phyloP scores from a whole-genome alignment of 2,329 filamentous ascomycete genomes.

The Rasamsonia emersonii region DNA sequence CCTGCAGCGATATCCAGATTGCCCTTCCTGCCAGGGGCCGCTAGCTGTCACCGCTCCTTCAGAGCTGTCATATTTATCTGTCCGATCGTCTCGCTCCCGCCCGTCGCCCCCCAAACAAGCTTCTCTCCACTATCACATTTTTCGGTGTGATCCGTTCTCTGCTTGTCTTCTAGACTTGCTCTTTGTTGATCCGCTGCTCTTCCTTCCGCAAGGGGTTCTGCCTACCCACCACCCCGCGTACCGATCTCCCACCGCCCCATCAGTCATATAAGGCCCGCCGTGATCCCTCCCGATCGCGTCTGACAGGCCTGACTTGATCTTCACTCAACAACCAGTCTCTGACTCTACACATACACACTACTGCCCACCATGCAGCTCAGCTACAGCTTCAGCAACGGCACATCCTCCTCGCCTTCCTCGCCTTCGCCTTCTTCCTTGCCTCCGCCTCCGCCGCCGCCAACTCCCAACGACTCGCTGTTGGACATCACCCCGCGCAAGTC shows the following conservation, averaged over 20 bases:
- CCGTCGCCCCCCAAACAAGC: too few species aligned
- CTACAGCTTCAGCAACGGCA: conserved; percentile 19
- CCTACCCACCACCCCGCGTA: too few species aligned
- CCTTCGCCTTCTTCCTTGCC: conserved; percentile 21
- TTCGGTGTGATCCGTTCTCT: too few species aligned
- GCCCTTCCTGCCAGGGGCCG: too few species aligned
- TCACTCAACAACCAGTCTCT: not conserved
- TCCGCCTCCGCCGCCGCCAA: conserved; percentile 31
- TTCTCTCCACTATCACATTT: too few species aligned
- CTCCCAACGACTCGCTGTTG: conserved; percentile 28
- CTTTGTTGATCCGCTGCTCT: too few species aligned
- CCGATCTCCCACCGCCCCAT: not conserved
- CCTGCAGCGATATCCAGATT: too few species aligned
- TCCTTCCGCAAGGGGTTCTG: too few species aligned
- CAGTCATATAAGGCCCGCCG: not conserved
- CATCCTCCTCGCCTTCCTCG: conserved; percentile 15
- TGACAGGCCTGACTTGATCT: not conserved
- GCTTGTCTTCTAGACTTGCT: too few species aligned
- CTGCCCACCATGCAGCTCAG: conserved; percentile 15
- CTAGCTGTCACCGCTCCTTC: too few species aligned
- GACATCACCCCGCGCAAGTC: conserved; percentile 35
- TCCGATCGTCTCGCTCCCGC: too few species aligned
- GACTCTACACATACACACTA: conserved; percentile 5
- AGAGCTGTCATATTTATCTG: too few species aligned
- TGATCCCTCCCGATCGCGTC: not conserved